phyloP scores from a whole-genome alignment of 2,329 filamentous ascomycete genomes.

The Diaporthe vexans region DNA sequence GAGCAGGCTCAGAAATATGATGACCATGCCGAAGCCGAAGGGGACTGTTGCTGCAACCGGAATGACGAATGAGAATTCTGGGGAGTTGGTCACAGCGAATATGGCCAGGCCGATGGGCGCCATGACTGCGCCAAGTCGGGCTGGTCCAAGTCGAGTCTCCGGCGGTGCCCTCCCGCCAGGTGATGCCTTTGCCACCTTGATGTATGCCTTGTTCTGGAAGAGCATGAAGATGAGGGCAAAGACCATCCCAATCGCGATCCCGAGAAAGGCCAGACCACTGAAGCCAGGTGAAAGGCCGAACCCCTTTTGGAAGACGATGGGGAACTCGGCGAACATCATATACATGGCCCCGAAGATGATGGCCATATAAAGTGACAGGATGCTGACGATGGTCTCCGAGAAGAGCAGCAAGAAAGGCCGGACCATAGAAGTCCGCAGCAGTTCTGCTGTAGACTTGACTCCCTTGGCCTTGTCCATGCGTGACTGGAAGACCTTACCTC shows the following conservation, averaged over 20 bases:
- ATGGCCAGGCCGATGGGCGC: constrained; percentile 28
- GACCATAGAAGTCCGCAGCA: constrained; percentile 68
- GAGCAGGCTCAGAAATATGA: constrained; percentile 74
- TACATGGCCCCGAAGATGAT: constrained; percentile 69
- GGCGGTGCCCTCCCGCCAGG: constrained; percentile 62
- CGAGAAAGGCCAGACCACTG: constrained; percentile 73
- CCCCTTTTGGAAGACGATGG: constrained; percentile 72
- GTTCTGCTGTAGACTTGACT: constrained; percentile 48
- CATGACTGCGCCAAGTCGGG: constrained; percentile 68
- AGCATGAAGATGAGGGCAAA: constrained; percentile 67
- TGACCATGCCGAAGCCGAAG: constrained; percentile 62
- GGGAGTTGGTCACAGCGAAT: constrained; percentile 35
- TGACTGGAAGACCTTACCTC: constrained; percentile 17
- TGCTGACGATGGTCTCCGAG: constrained; percentile 74
- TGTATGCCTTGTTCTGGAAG: constrained; percentile 68
- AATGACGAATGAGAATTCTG: constrained; percentile 51
- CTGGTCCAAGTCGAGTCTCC: constrained; percentile 72
- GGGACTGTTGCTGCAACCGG: constrained; percentile 54
- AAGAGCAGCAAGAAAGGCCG: constrained; percentile 77
- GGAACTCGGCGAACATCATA: constrained; percentile 67
- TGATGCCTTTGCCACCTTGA: constrained; percentile 44
- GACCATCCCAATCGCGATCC: constrained; percentile 74
- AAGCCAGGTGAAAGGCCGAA: constrained; percentile 70
- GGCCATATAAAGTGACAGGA: constrained; percentile 74
- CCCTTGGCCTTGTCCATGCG: constrained; percentile 20